phyloP scores from a whole-genome alignment of 768 basidiomycete genomes.

The Phylloporus sp. region DNA sequence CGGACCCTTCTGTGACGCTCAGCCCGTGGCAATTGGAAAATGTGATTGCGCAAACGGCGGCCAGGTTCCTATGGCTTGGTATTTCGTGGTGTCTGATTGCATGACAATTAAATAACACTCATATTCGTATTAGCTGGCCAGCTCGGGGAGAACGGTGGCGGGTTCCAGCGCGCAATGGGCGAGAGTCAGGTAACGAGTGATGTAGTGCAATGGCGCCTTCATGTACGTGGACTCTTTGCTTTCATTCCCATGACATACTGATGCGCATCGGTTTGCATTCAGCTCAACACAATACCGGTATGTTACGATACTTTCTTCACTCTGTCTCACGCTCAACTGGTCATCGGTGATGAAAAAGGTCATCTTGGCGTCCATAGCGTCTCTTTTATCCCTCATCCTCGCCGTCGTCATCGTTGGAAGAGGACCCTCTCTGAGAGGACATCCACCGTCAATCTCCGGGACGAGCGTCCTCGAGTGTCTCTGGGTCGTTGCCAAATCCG shows the following conservation, averaged over 20 bases:
- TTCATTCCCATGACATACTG: no score
- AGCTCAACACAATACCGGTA: not conserved
- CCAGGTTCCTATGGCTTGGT: not conserved
- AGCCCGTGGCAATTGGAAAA: not conserved
- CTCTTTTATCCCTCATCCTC: no score
- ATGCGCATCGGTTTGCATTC: not conserved
- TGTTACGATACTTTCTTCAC: not conserved
- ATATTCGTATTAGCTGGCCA: not conserved
- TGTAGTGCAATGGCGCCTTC: not conserved
- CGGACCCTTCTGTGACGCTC: not conserved
- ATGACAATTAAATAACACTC: not conserved
- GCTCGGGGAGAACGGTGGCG: not conserved
- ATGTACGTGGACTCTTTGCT: not conserved
- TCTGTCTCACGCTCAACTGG: not conserved
- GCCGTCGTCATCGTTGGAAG: not conserved
- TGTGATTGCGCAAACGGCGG: not conserved
- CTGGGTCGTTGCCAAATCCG: not conserved
- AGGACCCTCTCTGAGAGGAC: not conserved
- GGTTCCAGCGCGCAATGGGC: not conserved
- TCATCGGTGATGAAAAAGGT: not conserved
- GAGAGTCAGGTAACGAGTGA: not conserved
- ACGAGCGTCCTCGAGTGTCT: not conserved
- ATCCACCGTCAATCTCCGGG: not conserved
- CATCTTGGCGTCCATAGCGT: not conserved
- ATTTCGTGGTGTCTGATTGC: not conserved